A percentile compares a stretch with the other conserved stretches of the same genome.
phyloP scores from a whole-genome alignment of 1,139 yeast species.

The Martiniozyma asiatica region DNA sequence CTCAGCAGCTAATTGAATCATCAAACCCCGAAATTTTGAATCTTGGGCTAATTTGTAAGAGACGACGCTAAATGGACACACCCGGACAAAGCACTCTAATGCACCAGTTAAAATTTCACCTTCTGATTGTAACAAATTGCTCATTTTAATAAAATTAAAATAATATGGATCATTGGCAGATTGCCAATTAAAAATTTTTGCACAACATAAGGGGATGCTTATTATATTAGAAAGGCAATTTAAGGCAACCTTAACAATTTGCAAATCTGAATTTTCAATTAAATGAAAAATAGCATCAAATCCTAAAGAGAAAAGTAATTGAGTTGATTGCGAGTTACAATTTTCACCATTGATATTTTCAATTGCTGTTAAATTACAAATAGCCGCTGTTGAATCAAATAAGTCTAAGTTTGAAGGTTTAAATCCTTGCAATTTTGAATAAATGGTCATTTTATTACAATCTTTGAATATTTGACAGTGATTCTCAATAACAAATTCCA shows the following conservation, averaged over 20 bases:
- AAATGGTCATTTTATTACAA: conserved; percentile 6
- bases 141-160: conserved; percentile 29
- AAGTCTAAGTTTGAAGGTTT: conserved; percentile 25
- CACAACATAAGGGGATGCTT: conserved; percentile 32
- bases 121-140: too few relatives aligned
- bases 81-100: too few relatives aligned
- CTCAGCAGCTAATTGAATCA: too few relatives aligned
- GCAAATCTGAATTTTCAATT: conserved; percentile 25
- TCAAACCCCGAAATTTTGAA: too few relatives aligned
- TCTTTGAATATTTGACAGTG: conserved; percentile 18
- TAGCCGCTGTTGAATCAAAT: conserved; percentile 34
- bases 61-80: too few relatives aligned
- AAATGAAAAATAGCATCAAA: conserved; percentile 27
- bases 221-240: conserved; percentile 38
- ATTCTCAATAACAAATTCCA: conserved; percentile 26
- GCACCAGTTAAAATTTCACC: too few relatives aligned
- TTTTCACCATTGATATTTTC: too few relatives aligned
- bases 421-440: conserved; percentile 14
- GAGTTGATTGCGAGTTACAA: conserved; percentile 19
- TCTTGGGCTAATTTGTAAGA: too few relatives aligned
- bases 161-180: conserved; percentile 10
- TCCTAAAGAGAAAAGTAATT: conserved; percentile 29
- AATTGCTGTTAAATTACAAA: conserved; percentile 35
- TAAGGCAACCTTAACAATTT: conserved; percentile 34
- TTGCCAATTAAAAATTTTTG: conserved; percentile 35